phyloP scores from a whole-genome alignment of 108 stramenopile genomes.

The Fragilaria crotonensis region DNA sequence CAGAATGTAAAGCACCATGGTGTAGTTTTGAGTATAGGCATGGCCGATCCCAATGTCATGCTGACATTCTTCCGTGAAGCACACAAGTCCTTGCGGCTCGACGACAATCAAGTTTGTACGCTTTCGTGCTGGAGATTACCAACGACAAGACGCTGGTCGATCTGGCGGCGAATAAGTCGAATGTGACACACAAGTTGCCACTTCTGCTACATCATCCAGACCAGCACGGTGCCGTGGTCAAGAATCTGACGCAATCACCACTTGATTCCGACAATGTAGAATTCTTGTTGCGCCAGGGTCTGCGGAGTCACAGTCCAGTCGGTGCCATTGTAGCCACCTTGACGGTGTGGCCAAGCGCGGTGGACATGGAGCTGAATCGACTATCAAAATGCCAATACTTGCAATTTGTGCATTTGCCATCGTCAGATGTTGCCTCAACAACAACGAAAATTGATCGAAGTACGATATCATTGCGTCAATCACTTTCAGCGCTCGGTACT shows the following conservation, averaged over 20 bases:
- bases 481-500: slow-evolving; percentile 39
- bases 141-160: slow-evolving; percentile 42
- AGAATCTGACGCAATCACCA: slow-evolving; percentile 38
- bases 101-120: slow-evolving; percentile 3
- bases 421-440: neutral
- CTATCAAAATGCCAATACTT: neutral
- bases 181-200: slow-evolving; percentile 11
- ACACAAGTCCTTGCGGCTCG: too few relatives aligned
- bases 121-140: slow-evolving; percentile 36
- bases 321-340: slow-evolving; percentile 33
- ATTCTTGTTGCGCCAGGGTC: neutral
- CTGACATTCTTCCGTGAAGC: too few relatives aligned
- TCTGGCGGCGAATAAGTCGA: slow-evolving; percentile 21
- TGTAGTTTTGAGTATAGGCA: neutral
- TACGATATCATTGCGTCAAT: slow-evolving; percentile 32
- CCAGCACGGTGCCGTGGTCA: slow-evolving; percentile 36
- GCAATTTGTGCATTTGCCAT: slow-evolving; percentile 44
- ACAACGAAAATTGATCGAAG: neutral
- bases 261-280: slow-evolving; percentile 34
- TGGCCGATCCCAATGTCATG: neutral
- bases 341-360: slow-evolving; percentile 3
- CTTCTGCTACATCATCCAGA: slow-evolving; percentile 12
- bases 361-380: neutral
- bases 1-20: neutral
- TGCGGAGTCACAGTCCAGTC: neutral